A percentile compares a stretch with the other conserved stretches of the same genome.
Evolutionary conservation across 2,329 filamentous ascomycete species (phyloP).

Genomic region (Talaromyces sp.): DNA sequence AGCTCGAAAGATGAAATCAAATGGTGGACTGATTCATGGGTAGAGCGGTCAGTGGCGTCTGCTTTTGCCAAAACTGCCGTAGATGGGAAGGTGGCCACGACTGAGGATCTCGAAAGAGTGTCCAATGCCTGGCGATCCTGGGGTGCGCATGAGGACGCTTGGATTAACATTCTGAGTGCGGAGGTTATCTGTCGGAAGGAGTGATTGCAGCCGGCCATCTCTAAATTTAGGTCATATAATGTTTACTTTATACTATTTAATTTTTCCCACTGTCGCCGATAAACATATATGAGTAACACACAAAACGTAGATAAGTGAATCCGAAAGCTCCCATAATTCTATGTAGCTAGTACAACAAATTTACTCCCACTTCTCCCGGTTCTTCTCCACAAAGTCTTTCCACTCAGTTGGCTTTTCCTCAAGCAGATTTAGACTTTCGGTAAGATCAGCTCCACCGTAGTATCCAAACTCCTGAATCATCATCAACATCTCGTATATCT

Average conservation of each 20-base stretch:
- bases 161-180: slow-evolving; percentile 7
- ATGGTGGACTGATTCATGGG: slow-evolving; percentile 11
- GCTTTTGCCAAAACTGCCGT: slow-evolving; percentile 10
- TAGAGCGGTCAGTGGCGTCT: slow-evolving; percentile 3
- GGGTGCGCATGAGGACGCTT: slow-evolving; percentile 10
- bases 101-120: slow-evolving; percentile 1
- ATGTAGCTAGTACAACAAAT: background rate
- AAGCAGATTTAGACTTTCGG: slow-evolving; percentile 20
- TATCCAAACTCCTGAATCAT: slow-evolving; percentile 51
- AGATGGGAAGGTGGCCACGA: slow-evolving; percentile 5
- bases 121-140: slow-evolving; percentile 5
- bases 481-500: slow-evolving; percentile 51
- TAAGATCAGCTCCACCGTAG: slow-evolving; percentile 39
- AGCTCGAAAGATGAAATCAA: slow-evolving; percentile 7
- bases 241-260: background rate
- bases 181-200: slow-evolving; percentile 9
- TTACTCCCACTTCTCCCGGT: background rate
- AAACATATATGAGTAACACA: too few species aligned
- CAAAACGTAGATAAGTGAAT: too few species aligned
- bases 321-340: too few species aligned
- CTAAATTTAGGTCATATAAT: background rate
- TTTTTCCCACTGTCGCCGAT: background rate
- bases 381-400: slow-evolving; percentile 21
- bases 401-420: slow-evolving; percentile 22
- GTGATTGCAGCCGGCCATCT: background rate